phyloP scores from a whole-genome alignment of 441 rosid species.

The Euphorbia celastroides region DNA sequence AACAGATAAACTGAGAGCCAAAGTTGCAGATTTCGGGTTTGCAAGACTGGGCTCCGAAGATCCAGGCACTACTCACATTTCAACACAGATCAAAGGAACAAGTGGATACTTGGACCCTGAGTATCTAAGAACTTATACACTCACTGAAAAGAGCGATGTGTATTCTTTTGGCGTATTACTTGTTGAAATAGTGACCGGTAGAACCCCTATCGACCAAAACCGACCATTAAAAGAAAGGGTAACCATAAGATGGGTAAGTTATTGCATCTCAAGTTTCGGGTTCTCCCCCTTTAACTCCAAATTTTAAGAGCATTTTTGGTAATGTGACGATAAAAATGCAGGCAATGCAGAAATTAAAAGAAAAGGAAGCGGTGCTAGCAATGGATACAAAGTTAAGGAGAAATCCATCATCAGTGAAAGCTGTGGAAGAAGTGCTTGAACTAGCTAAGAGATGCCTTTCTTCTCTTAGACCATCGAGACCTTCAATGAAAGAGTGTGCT shows the following conservation, averaged over 20 bases:
- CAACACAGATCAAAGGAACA: slow-evolving; percentile 66
- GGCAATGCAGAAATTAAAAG: slow-evolving; percentile 68
- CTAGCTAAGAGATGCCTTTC: slow-evolving; percentile 64
- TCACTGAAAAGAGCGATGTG: slow-evolving; percentile 64
- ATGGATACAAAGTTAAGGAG: slow-evolving; percentile 75
- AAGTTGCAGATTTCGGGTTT: slow-evolving; percentile 63
- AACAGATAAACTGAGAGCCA: slow-evolving; percentile 53
- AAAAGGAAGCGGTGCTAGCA: slow-evolving; percentile 48
- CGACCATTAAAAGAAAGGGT: slow-evolving; percentile 38
- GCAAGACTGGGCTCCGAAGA: slow-evolving; percentile 41
- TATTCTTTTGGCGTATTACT: slow-evolving; percentile 69
- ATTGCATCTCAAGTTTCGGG: neutral
- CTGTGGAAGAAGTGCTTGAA: slow-evolving; percentile 49
- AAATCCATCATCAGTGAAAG: slow-evolving; percentile 52
- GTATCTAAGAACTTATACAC: slow-evolving; percentile 55
- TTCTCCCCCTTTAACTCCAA: too few species aligned
- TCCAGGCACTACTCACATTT: slow-evolving; percentile 47
- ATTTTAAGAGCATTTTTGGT: neutral
- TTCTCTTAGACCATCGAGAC: slow-evolving; percentile 49
- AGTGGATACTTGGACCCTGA: slow-evolving; percentile 70
- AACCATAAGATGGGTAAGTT: slow-evolving; percentile 53
- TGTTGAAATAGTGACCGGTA: slow-evolving; percentile 56
- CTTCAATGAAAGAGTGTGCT: slow-evolving; percentile 66
- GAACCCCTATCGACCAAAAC: slow-evolving; percentile 47
- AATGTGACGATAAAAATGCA: slow-evolving; percentile 26